These are phyloP conservation scores for Phoenix dactylifera DNA, from an alignment of 176 grass and related monocot species.

Conservation along the genomic window DNA sequence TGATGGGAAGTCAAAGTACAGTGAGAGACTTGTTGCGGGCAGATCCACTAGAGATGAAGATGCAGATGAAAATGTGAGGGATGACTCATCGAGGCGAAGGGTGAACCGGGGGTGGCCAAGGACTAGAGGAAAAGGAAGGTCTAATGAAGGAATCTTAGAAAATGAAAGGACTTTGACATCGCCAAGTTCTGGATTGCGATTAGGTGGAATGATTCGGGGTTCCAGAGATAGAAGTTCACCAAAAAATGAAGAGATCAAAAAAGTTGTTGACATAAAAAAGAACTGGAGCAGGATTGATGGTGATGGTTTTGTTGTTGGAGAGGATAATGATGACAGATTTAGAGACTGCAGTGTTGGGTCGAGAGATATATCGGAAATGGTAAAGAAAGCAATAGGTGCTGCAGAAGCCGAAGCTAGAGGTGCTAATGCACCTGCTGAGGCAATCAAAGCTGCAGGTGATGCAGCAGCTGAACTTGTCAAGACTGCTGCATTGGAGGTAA, in stretches of 20 bases:
- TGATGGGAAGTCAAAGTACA: slow-evolving; percentile 29
- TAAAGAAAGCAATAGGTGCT: slow-evolving; percentile 77
- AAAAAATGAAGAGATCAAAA: slow-evolving; percentile 43
- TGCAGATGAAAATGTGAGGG: slow-evolving; percentile 26
- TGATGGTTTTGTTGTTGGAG: slow-evolving; percentile 22
- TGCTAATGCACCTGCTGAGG: slow-evolving; percentile 71
- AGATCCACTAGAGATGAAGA: slow-evolving; percentile 31
- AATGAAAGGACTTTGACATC: slow-evolving; percentile 44
- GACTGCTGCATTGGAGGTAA: slow-evolving; percentile 87
- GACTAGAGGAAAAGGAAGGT: slow-evolving; percentile 49
- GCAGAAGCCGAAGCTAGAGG: slow-evolving; percentile 77
- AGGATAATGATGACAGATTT: slow-evolving; percentile 74
- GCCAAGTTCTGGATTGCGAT: slow-evolving; percentile 40
- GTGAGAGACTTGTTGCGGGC: slow-evolving; percentile 21
- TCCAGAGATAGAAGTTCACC: slow-evolving; percentile 31
- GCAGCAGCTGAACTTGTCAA: slow-evolving; percentile 96
- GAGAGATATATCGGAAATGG: slow-evolving; percentile 90
- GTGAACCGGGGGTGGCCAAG: slow-evolving; percentile 28
- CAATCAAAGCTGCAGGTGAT: slow-evolving; percentile 93
- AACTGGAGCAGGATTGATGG: slow-evolving; percentile 18
- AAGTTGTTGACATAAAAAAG: slow-evolving; percentile 6
- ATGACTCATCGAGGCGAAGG: slow-evolving; percentile 39
- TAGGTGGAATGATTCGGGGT: slow-evolving; percentile 24
- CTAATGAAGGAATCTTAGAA: slow-evolving; percentile 49
- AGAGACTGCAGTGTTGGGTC: slow-evolving; percentile 77